These are phyloP conservation scores for Aleurites moluccanus DNA, from an alignment of 441 rosid genomes.

Conservation along the genomic window DNA sequence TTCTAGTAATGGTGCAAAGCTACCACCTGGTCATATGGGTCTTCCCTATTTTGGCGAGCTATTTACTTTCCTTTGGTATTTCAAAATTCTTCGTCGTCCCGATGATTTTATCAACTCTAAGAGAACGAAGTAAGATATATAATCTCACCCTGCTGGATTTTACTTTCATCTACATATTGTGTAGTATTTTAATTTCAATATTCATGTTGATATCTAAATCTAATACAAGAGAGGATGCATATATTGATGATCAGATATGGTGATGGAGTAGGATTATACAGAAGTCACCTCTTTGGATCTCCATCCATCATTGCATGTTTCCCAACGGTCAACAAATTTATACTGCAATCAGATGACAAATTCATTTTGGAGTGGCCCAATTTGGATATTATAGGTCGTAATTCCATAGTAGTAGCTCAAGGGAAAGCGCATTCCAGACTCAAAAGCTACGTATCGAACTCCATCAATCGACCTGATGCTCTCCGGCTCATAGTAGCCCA, in stretches of 20 bases:
- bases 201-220: too few species aligned
- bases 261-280: conserved; percentile 37
- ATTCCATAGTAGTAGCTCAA: conserved; percentile 24
- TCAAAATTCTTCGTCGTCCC: conserved; percentile 36
- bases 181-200: too few species aligned
- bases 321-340: conserved; percentile 29
- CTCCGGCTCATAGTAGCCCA: conserved; percentile 31
- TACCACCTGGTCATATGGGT: conserved; percentile 48
- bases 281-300: conserved; percentile 34
- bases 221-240: too few species aligned
- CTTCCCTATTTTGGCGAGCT: conserved; percentile 42
- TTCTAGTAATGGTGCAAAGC: conserved; percentile 18
- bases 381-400: conserved; percentile 25
- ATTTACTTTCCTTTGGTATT: conserved; percentile 44
- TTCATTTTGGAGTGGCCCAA: conserved; percentile 36
- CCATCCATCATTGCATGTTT: conserved; percentile 38
- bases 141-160: too few species aligned
- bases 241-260: conserved; percentile 28
- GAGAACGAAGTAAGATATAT: conserved; percentile 38
- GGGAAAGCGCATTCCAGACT: conserved; percentile 39
- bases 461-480: conserved; percentile 35
- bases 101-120: conserved; percentile 43
- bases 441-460: conserved; percentile 27
- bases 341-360: conserved; percentile 3
- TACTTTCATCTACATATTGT: too few species aligned